phyloP scores from a whole-genome alignment of 2,329 filamentous ascomycete genomes.

The Exophiala sp. region DNA sequence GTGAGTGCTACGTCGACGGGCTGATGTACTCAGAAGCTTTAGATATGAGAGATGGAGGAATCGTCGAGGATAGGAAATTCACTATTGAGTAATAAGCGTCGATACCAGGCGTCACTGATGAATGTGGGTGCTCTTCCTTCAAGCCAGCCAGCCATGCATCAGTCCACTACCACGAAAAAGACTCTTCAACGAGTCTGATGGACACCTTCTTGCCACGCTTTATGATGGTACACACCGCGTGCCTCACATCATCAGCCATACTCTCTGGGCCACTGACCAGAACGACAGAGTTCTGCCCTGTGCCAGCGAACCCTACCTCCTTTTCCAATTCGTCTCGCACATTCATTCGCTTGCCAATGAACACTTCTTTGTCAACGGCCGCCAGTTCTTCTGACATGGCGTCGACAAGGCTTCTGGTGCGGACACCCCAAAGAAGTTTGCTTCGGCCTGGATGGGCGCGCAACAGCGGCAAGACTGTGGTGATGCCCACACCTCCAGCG shows the following conservation, averaged over 20 bases:
- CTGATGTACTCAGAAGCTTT: too few species aligned
- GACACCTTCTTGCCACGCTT: conserved; percentile 13
- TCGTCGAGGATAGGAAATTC: too few species aligned
- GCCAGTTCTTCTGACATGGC: conserved; percentile 32
- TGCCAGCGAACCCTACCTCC: conserved; percentile 32
- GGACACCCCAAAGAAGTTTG: neutral
- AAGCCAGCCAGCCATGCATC: too few species aligned
- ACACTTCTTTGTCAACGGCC: conserved; percentile 36
- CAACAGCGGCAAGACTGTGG: conserved; percentile 39
- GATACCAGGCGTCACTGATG: too few species aligned
- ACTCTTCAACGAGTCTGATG: conserved; percentile 32
- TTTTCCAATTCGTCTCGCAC: conserved; percentile 29
- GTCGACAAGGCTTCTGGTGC: conserved; percentile 29
- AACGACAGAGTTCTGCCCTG: conserved; percentile 33
- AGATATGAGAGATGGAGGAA: too few species aligned
- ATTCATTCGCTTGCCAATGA: conserved; percentile 36
- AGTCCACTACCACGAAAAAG: conserved; percentile 28
- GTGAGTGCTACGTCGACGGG: too few species aligned
- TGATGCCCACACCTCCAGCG: conserved; percentile 50
- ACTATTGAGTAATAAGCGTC: too few species aligned
- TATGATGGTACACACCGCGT: conserved; percentile 28
- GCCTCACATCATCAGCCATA: conserved; percentile 42
- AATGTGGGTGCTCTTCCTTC: too few species aligned
- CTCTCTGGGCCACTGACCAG: conserved; percentile 42
- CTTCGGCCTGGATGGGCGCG: conserved; percentile 30